Conservation (phyloP, 2,329 filamentous ascomycete species). For the Emmonsia crescens region DNA sequence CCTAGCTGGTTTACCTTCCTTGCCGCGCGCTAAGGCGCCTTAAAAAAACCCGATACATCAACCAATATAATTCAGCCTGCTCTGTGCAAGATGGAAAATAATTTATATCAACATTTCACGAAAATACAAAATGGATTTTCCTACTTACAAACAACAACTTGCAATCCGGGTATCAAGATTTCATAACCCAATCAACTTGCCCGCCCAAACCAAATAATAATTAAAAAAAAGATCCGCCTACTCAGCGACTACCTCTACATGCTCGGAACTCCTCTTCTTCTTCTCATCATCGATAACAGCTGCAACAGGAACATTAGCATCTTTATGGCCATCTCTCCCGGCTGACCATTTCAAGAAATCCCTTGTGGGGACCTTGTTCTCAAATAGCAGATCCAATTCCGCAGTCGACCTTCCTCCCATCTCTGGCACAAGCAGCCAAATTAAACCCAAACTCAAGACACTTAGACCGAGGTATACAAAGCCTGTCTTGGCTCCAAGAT, state of each 20-base stretch:
- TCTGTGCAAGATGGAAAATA: no score
- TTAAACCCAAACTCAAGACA: constrained; percentile 21
- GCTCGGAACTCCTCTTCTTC: not conserved
- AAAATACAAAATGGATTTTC: not conserved
- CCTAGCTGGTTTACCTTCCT: no score
- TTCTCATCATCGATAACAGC: not conserved
- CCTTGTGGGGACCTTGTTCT: constrained; percentile 14
- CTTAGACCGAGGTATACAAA: constrained; percentile 32
- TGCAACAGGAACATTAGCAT: constrained; percentile 19
- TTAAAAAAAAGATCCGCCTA: not conserved
- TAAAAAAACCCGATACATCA: no score
- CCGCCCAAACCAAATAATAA: not conserved
- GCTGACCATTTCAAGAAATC: constrained; percentile 19
- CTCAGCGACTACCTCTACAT: not conserved
- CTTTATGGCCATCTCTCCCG: not conserved
- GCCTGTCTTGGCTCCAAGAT: constrained; percentile 32
- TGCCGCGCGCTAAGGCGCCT: not conserved
- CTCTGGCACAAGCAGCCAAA: constrained; percentile 42
- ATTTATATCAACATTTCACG: no score
- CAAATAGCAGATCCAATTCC: constrained; percentile 39
- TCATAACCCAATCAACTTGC: not conserved
- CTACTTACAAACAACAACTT: not conserved
- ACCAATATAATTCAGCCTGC: no score
- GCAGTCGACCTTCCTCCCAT: constrained; percentile 40
- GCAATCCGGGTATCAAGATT: not conserved